These are phyloP conservation scores for Thuja plicata DNA, from an alignment of 83 land plant genomes.

Conservation along the genomic window DNA sequence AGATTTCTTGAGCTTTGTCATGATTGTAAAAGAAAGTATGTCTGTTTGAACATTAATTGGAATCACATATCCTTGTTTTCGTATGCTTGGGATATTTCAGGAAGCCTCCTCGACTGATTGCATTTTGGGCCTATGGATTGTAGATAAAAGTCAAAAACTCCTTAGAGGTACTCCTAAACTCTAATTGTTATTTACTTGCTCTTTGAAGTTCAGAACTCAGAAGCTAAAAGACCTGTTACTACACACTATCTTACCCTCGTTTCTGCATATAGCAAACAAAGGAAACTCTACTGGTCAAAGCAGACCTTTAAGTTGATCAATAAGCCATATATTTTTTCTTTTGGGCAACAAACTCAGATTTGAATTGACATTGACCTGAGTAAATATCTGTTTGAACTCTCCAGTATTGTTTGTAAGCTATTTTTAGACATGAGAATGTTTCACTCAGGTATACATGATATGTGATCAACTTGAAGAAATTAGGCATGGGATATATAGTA, in stretches of 20 bases:
- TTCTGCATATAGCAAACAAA: background rate
- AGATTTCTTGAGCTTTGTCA: too few relatives aligned
- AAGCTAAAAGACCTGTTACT: background rate
- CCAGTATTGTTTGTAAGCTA: background rate
- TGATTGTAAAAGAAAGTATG: too few relatives aligned
- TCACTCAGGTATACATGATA: background rate
- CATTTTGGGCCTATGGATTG: background rate
- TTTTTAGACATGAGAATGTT: background rate
- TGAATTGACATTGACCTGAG: background rate
- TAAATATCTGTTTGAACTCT: background rate
- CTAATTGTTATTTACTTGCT: background rate
- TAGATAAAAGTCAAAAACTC: background rate
- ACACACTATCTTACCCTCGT: background rate
- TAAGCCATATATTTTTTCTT: background rate
- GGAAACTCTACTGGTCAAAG: background rate
- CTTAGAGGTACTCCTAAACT: background rate
- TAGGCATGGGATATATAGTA: background rate
- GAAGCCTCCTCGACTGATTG: background rate
- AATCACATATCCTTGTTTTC: too few relatives aligned
- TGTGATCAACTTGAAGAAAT: background rate
- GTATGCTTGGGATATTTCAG: too few relatives aligned
- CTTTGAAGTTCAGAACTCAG: background rate
- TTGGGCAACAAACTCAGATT: background rate
- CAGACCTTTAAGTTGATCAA: background rate
- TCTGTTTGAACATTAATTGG: too few relatives aligned